These are phyloP conservation scores for Pseudogymnoascus sp. DNA, from an alignment of 2,329 filamentous ascomycete genomes.

Conservation along the genomic window DNA sequence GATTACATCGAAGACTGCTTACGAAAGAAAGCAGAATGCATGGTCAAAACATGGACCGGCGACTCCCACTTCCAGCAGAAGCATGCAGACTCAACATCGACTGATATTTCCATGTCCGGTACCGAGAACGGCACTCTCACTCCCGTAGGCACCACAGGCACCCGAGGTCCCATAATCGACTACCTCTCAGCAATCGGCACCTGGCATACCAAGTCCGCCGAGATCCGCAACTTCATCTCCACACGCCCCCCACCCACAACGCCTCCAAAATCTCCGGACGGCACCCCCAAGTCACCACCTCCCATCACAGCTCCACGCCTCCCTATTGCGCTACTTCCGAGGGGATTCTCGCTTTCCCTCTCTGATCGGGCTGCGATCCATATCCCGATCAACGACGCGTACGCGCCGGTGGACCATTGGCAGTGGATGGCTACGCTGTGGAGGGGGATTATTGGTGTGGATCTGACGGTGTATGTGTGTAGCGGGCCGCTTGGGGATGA, in stretches of 20 bases:
- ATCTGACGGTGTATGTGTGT: slow-evolving; percentile 66
- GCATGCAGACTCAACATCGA: not conserved
- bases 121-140: not conserved
- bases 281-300: slow-evolving; percentile 13
- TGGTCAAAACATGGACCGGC: slow-evolving; percentile 24
- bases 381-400: slow-evolving; percentile 69
- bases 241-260: slow-evolving; percentile 18
- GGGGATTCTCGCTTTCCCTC: slow-evolving; percentile 71
- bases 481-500: slow-evolving; percentile 14
- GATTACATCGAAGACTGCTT: slow-evolving; percentile 44
- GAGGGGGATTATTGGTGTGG: slow-evolving; percentile 76
- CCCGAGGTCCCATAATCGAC: slow-evolving; percentile 36
- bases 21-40: slow-evolving; percentile 22
- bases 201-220: slow-evolving; percentile 69
- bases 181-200: slow-evolving; percentile 62
- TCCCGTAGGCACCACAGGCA: not conserved
- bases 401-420: slow-evolving; percentile 85
- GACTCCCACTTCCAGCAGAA: not conserved
- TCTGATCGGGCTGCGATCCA: slow-evolving; percentile 68
- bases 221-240: slow-evolving; percentile 57
- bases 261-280: not conserved
- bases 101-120: not conserved
- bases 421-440: slow-evolving; percentile 94
- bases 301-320: slow-evolving; percentile 29
- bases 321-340: slow-evolving; percentile 68